Percentiles rank a stretch among this genome's conserved stretches.
phyloP scores from a whole-genome alignment of 2,329 filamentous ascomycete species.

The Dissoconium aciculare region DNA sequence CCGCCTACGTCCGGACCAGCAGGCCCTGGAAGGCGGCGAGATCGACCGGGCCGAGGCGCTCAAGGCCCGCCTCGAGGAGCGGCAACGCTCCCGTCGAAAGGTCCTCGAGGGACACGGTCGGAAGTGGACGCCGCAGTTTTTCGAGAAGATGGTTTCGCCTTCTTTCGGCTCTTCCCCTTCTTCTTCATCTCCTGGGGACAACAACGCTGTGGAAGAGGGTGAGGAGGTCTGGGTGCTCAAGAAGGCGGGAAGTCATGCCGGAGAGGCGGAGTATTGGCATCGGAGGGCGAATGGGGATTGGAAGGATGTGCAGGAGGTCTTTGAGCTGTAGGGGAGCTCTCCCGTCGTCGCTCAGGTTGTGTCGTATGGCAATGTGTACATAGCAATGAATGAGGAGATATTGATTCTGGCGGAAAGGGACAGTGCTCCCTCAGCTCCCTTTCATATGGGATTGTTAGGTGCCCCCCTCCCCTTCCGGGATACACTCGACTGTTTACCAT shows the following conservation, averaged over 20 bases:
- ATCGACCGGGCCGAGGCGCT: slow-evolving; percentile 69
- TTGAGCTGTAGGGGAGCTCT: slow-evolving; percentile 24
- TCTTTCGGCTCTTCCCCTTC: slow-evolving; percentile 11
- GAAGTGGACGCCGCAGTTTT: slow-evolving; percentile 66
- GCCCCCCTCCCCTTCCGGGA: no score
- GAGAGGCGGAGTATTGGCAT: slow-evolving; percentile 60
- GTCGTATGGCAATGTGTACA: background rate
- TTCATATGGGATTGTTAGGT: no score
- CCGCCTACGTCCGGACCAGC: slow-evolving; percentile 73
- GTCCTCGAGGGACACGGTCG: slow-evolving; percentile 63
- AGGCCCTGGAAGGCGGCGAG: slow-evolving; percentile 65
- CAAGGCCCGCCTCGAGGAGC: slow-evolving; percentile 75
- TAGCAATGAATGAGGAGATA: no score
- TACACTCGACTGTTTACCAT: no score
- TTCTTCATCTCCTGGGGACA: no score
- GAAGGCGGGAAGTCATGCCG: slow-evolving; percentile 51
- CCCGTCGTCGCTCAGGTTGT: background rate
- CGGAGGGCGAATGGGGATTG: slow-evolving; percentile 56
- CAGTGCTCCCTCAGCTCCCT: no score
- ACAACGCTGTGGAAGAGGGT: no score
- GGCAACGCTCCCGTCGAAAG: slow-evolving; percentile 59
- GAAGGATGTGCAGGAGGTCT: slow-evolving; percentile 42
- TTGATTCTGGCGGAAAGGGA: no score
- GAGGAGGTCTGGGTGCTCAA: slow-evolving; percentile 49
- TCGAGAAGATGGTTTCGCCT: slow-evolving; percentile 45